phyloP scores from a whole-genome alignment of 148 eudicot species.

The Spergularia bocconei region DNA sequence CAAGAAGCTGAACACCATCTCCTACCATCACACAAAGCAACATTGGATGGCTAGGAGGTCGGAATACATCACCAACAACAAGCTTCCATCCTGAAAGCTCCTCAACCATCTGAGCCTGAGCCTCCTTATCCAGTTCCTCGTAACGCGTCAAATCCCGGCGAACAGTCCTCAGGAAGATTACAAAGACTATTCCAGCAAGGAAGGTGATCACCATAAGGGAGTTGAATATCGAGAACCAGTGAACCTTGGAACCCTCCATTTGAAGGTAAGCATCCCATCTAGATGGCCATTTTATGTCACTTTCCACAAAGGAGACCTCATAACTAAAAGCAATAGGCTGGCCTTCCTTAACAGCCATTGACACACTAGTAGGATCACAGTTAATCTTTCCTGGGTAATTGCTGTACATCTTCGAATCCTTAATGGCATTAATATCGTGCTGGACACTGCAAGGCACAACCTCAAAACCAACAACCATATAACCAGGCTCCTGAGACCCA shows the following conservation, averaged over 20 bases:
- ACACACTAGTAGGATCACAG: too few relatives aligned
- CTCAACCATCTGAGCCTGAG: slow-evolving; percentile 71
- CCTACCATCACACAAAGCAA: slow-evolving; percentile 69
- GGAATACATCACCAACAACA: slow-evolving; percentile 68
- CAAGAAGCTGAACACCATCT: slow-evolving; percentile 57
- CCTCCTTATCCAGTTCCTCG: slow-evolving; percentile 62
- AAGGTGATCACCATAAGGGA: slow-evolving; percentile 63
- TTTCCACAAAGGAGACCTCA: slow-evolving; percentile 64
- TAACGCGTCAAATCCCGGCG: slow-evolving; percentile 59
- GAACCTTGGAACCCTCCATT: slow-evolving; percentile 61
- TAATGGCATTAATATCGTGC: slow-evolving; percentile 48
- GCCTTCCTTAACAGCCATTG: slow-evolving; percentile 34
- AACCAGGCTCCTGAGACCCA: slow-evolving; percentile 48
- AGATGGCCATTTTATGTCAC: slow-evolving; percentile 59
- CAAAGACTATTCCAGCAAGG: slow-evolving; percentile 65
- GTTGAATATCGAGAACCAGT: slow-evolving; percentile 61
- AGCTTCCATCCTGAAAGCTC: slow-evolving; percentile 79
- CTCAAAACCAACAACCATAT: slow-evolving; percentile 64
- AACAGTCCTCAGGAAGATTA: slow-evolving; percentile 57
- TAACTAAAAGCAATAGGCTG: slow-evolving; percentile 58
- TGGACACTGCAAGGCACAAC: slow-evolving; percentile 64
- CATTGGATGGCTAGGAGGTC: slow-evolving; percentile 50
- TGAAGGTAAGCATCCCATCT: slow-evolving; percentile 72
- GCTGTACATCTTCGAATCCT: slow-evolving; percentile 22
- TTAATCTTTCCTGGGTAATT: not conserved